Evolutionary conservation across 257 asterid genomes (phyloP).

Genomic region (Jaltomata sinuosa): DNA sequence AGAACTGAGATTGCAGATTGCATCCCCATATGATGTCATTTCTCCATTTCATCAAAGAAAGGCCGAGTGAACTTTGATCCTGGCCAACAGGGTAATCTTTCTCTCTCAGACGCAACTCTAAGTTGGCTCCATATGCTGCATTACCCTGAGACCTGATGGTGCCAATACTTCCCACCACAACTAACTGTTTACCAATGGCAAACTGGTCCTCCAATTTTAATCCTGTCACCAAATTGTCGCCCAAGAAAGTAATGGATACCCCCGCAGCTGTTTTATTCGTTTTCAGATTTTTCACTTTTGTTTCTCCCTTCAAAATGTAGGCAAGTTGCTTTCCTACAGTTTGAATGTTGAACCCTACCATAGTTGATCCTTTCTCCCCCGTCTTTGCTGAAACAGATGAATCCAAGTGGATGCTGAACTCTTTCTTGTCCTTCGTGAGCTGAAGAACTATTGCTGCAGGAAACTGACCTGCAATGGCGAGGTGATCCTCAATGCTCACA

Average conservation of each 20-base stretch:
- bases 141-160: slow-evolving; percentile 17
- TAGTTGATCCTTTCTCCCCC: slow-evolving; percentile 22
- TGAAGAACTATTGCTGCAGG: slow-evolving; percentile 26
- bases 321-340: slow-evolving; percentile 18
- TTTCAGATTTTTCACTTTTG: slow-evolving; percentile 8
- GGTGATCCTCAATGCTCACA: slow-evolving; percentile 19
- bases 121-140: slow-evolving; percentile 28
- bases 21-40: slow-evolving; percentile 29
- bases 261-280: slow-evolving; percentile 25
- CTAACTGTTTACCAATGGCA: slow-evolving; percentile 15
- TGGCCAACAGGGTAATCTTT: slow-evolving; percentile 11
- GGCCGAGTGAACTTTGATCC: slow-evolving; percentile 19
- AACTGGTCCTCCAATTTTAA: slow-evolving; percentile 25
- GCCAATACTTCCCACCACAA: slow-evolving; percentile 23
- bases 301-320: slow-evolving; percentile 18
- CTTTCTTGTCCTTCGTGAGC: slow-evolving; percentile 27
- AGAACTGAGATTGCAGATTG: slow-evolving; percentile 31
- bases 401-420: slow-evolving; percentile 19
- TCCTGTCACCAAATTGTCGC: slow-evolving; percentile 10
- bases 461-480: slow-evolving; percentile 12
- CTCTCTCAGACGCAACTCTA: slow-evolving; percentile 20
- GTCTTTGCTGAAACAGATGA: slow-evolving; percentile 26
- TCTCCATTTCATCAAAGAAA: slow-evolving; percentile 30
- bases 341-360: slow-evolving; percentile 23
- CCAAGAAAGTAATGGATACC: slow-evolving; percentile 24